Base-by-base conservation (phyloP, 805 yeast species). In the Dipodascopsis uninucleata region DNA sequence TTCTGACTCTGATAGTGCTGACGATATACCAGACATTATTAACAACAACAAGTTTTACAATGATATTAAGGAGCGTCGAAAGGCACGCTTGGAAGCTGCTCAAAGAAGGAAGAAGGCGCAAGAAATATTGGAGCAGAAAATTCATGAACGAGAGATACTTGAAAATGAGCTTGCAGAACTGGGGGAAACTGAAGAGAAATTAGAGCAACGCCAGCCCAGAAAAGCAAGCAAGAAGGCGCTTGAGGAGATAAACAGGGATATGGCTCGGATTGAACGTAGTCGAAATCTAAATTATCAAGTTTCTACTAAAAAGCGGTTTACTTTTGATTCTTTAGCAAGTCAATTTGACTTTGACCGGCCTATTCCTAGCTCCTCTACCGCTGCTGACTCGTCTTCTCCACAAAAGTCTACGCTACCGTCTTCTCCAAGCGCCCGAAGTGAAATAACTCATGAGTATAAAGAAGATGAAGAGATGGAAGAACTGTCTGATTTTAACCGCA, bases 151-250 rank as follows among this genome's bases (percentile, higher is more conserved):
- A 22, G 17, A 31, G 29, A 29, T 3, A n/a, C n/a, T n/a, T n/a
- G 42, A 36, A 20, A 28, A 37, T 3, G 17, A 18, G 18, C 18
- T 14, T 28, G 10, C 20, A 4, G n/a, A 5, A 36, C 9, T 21
- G n/a, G 6, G 12, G 48, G 43, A 39, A 17, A 20, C 31, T 22
- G 25, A 31, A 17, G 28, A 22, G 17, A 20, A 10, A 12, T n/a
- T 5, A 38, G n/a, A 10, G 12, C 28, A 34, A n/a, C 37, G 31
- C 14, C 23, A 10, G 17, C 43, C 28, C 9, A 8, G 46, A 28
- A 42, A 38, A 42, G 46, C 57, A 2, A 41, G 50, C 25, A 49
- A 43, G 28, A 53, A 52, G 22, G 57, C 57, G 2, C n/a, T 47
- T 24, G 48, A 43, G 24, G 53, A 53, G 28, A 43, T 53, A 41